Evolutionary conservation across 2,329 filamentous ascomycete species (phyloP).

Genomic region (Lachnellula cervina): DNA sequence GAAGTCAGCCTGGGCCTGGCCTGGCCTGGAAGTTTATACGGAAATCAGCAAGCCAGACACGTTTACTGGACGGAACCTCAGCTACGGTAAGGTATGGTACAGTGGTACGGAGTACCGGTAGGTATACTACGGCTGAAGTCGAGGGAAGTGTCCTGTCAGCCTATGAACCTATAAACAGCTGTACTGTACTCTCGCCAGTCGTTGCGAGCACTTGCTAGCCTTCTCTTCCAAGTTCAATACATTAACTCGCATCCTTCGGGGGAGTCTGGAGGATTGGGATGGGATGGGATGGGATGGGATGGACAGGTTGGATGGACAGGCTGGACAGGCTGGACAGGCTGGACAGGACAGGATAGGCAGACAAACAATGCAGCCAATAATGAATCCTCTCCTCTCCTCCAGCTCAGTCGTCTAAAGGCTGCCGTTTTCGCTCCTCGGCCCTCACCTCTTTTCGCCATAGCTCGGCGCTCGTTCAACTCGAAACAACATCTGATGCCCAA

Average conservation of each 20-base stretch:
- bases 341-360: neutral
- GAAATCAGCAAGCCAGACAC: too few relatives aligned
- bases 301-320: too few relatives aligned
- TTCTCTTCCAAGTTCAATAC: too few relatives aligned
- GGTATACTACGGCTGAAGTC: too few relatives aligned
- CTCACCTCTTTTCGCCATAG: neutral
- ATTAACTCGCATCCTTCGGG: too few relatives aligned
- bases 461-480: constrained; percentile 5
- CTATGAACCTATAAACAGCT: neutral
- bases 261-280: too few relatives aligned
- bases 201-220: too few relatives aligned
- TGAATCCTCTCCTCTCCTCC: neutral
- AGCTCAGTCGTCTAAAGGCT: neutral
- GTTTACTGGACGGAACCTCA: too few relatives aligned
- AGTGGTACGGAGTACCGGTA: too few relatives aligned
- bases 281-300: too few relatives aligned
- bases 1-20: neutral
- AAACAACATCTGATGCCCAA: constrained; percentile 10
- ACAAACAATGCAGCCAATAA: neutral
- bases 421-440: neutral
- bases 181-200: neutral
- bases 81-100: too few relatives aligned
- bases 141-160: neutral
- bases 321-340: too few relatives aligned
- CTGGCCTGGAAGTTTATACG: neutral